Evolutionary conservation across 768 basidiomycete genomes (phyloP), one percentile per base, ranked within the genome.

Genomic region (Mycena vulgaris): DNA sequence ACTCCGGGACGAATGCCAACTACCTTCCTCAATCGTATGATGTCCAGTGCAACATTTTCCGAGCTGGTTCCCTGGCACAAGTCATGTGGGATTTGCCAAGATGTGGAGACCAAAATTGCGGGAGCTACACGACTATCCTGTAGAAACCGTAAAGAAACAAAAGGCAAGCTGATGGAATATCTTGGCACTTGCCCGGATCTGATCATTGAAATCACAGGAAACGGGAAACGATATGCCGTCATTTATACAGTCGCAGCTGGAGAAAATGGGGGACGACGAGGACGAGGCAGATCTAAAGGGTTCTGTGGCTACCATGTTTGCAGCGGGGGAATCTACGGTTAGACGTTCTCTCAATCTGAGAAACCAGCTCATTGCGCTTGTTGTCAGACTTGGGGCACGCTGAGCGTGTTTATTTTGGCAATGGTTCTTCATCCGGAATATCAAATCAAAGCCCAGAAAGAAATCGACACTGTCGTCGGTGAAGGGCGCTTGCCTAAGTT

Each of bases 41-140:
- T 42, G 25, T 48, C 8, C 62, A 83, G 81, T 82, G 1, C 71
- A 72, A 39, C 63, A 79, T 33, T 55, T 83, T 13, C 82, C 82
- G 3, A 64, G 73, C 5, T 83, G 82, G 82, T 78, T 82, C 51
- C 81, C 81, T 19, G 78, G 81, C 10, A 79, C 80, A 19, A 33
- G 66, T 3, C 53, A 75, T 79, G 72, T 68, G 45, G 70, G 17
- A 25, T 35, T 52, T 16, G 53, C 72, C 10, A 58, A 19, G 21
- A 25, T 17, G 25, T 67, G 55, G 47, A 52, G 25, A 17, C 9
- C 56, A 0, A 56, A 31, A 7, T 0, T 66, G 2, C 39, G 63
- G 19, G 61, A 64, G 21, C 31, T 67, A 2, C 23, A 63, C 16
- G 66, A 63, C 7, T 67, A 21, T 53, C 65, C 66, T 11, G 7